Evolutionary conservation across 2,329 filamentous ascomycete species (phyloP), one percentile per base, ranked within the genome.

Genomic region (Botrytis deweyae): DNA sequence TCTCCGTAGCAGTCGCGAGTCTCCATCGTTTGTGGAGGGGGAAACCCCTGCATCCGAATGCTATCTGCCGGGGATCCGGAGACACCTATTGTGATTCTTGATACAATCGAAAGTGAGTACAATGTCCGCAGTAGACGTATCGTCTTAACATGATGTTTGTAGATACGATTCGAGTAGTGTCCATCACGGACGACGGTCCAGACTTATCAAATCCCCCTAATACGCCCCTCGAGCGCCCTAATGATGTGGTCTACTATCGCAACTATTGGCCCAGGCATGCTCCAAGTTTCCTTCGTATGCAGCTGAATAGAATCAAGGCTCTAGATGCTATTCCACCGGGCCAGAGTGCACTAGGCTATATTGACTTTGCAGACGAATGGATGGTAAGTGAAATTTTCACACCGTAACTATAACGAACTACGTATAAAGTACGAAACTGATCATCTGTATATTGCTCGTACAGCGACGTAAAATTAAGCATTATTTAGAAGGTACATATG

Each of bases 211-310:
- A 65, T 18, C 62, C 62, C 16, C 40, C 62, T 46, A 46, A 44
- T 29, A 4, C 18, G 33, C n/a, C 42, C 16, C 40, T 46, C 3
- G 62, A 65, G 16, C 40, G 62, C 25, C 40, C 62, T 20, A n/a
- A 33, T 33, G 40, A 65, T 7, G 6, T n/a, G 36, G 12, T 0
- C 16, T 46, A 65, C 40, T 46, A 65, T 65, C 62, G 62, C 1
- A 65, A 65, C 62, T 65, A 65, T 33, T 65, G 62, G 62, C 40
- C 62, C 33, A 33, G 62, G n/a, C 62, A 65, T 65, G 62, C 62
- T 46, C 62, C 62, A 46, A 65, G n/a, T 44, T 65, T 44, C 40
- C 62, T 65, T 46, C 40, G 62, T 46, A 44, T 65, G 7, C 62
- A 46, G 40, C 3, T 44, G n/a, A 65, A 65, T 44, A 65, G n/a